A percentile compares a stretch with the other conserved stretches of the same genome.
Conservation (phyloP, 2,329 filamentous ascomycete species). For the Neofusicoccum laricinum region DNA sequence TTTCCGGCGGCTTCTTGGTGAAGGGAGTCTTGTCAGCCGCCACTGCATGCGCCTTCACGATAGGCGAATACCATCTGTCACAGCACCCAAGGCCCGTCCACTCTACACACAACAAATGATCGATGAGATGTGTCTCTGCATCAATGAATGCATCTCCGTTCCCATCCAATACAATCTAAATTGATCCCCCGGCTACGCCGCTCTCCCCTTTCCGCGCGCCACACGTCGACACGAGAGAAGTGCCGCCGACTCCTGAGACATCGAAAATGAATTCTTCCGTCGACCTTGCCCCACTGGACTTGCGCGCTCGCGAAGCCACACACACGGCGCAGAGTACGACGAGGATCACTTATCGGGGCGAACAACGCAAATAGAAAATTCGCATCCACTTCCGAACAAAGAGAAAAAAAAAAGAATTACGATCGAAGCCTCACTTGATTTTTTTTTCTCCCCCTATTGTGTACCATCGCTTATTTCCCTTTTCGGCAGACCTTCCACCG, state of each 20-base stretch:
- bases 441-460: neutral
- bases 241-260: neutral
- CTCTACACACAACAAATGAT: neutral
- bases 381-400: too few species aligned
- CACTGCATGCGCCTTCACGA: neutral
- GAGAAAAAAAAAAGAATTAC: too few species aligned
- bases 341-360: too few species aligned
- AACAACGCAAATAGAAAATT: too few species aligned
- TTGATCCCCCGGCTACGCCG: slow-evolving; percentile 7
- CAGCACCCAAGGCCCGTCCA: neutral
- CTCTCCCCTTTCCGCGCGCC: neutral
- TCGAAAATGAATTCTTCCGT: neutral
- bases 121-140: neutral
- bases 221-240: neutral
- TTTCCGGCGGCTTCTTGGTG: neutral
- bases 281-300: neutral
- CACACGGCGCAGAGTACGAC: neutral
- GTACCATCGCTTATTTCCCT: neutral
- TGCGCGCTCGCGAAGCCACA: neutral
- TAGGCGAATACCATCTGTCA: neutral
- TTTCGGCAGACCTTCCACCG: neutral
- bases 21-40: neutral
- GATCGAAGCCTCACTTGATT: neutral
- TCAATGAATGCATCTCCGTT: neutral
- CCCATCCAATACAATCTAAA: neutral